Evolutionary conservation across 257 asterid species (phyloP), one percentile per base, ranked within the genome.

Genomic region (Forsythia viridissima): DNA sequence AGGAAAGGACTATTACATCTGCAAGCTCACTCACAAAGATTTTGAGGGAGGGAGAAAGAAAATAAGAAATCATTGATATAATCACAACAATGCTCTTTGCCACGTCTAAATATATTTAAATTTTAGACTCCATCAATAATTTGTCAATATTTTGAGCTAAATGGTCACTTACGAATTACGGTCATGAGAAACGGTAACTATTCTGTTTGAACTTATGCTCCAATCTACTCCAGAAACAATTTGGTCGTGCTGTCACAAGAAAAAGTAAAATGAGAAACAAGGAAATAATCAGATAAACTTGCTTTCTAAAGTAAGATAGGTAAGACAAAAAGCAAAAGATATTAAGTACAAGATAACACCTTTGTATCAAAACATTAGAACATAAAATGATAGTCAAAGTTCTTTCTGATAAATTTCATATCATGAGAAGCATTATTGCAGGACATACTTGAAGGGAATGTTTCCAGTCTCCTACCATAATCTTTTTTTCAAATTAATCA

Each of bases 131-230:
- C 38, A 63, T 24, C 40, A 63, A 24, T 18, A 63, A 34, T 57
- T 34, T 69, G 7, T 21, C 5, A 77, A 83, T 15, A 20, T 8
- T 51, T 70, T 34, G 83, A 78, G 79, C 74, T 43, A 51, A 69
- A 72, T 37, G 67, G 41, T 59, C 73, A 92, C 99, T 92, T 91
- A 96, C 99, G 99, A 92, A 87, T 96, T 96, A 80, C 99, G 92
- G 81, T 96, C 99, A 88, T 96, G 98, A 84, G 99, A 92, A 81
- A 92, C 99, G 67, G 99, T 89, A 55, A 96, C 99, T 78, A 95
- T 91, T 86, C 86, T 88, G 91, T 93, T 92, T 16, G 99, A 88
- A 66, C 83, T 88, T 75, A 77, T 76, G 77, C 99, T 81, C 99
- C 99, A 96, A 85, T 96, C 99, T 61, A 96, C 84, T 77, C 97